Base-by-base conservation (phyloP, 805 yeast genomes). In the Komagataella mondaviorum region DNA sequence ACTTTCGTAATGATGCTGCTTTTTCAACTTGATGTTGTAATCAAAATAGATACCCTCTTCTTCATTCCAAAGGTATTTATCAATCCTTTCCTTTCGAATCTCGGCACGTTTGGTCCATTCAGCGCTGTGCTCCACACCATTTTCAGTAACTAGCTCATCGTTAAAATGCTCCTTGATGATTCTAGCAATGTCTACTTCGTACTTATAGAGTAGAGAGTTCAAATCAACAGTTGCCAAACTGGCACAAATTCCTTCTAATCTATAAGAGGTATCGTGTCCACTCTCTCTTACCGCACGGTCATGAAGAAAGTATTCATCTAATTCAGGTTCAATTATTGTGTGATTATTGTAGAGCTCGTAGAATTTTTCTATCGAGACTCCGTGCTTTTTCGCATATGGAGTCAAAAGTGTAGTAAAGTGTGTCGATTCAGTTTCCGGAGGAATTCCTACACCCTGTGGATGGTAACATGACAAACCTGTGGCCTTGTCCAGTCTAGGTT, bases 201-300 rank as follows among this genome's bases (percentile, higher is more conserved):
- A 93, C 69, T 88, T 91, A 75, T 87, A 90, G 18, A 91, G 71
- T 57, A 93, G 69, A 4, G 93, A 75, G 66, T 90, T 89, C 60
- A 91, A 72, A 63, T 91, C 99, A 49, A 91, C 83, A 0, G 98
- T 91, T 1, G 95, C 96, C 57, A 91, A 69, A 62, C 85, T 72
- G 0, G 96, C 96, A 66, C 96, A 88, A 46, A 80, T 77, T 44
- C 95, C 95, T 66, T 90, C 96, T 51, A 93, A 71, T 59, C 99
- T 73, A 61, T 90, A 88, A 1, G 91, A 75, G 0, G 98, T 93
- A 63, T 91, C 99, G 63, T 93, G 98, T 1, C 99, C 99, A 36
- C 93, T 83, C 67, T 91, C 99, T 62, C 99, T 78, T 8, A 91
- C 95, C 1, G 95, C 97, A 53, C 97, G 73, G 64, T 91, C 99